Evolutionary conservation across 371 early-diverging fungal genomes (phyloP), one percentile per base, ranked within the genome.

Genomic region (Dichotomocladium elegans): DNA sequence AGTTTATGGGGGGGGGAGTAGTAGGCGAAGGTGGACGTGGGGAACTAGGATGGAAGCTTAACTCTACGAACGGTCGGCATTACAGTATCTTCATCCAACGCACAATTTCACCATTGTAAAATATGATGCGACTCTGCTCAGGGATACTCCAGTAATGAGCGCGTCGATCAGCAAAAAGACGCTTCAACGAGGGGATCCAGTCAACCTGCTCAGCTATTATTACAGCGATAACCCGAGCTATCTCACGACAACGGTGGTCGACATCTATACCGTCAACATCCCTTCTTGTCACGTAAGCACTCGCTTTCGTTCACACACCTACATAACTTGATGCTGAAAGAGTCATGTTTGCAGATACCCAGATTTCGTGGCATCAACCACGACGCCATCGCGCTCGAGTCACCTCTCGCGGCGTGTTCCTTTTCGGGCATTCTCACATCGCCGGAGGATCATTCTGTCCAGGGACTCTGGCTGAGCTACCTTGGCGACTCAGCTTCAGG

Each of bases 341-440:
- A 33, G n/a, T n/a, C 33, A 10, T 8, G 14, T 10, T 33, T 14
- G 8, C 58, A 77, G 77, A 92, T 87, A 9, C 95, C 96, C 28
- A 73, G 95, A 4, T 94, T 91, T 77, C 74, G 91, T 15, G 69
- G 77, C 31, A 82, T 86, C 59, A 90, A 90, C 55, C 58, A 86
- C 72, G 92, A 95, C 55, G 91, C 90, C 9, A 85, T 95, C 49
- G 91, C 90, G 6, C 63, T 95, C 9, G 92, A 96, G 59, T 89
- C 93, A 35, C 91, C 94, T 11, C 61, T 93, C 35, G 86, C 87
- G 11, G 79, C 87, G 58, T 86, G 88, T 51, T 94, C 91, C 53
- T 86, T 86, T 8, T 88, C 90, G 12, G 96, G 96, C 45, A 79
- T 94, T 8, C 69, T 96, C 29, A 87, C 89, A 1, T 90, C 92